These are phyloP conservation scores for Colletotrichum filicis DNA, from an alignment of 2,329 filamentous ascomycete genomes.

Conservation along the genomic window DNA sequence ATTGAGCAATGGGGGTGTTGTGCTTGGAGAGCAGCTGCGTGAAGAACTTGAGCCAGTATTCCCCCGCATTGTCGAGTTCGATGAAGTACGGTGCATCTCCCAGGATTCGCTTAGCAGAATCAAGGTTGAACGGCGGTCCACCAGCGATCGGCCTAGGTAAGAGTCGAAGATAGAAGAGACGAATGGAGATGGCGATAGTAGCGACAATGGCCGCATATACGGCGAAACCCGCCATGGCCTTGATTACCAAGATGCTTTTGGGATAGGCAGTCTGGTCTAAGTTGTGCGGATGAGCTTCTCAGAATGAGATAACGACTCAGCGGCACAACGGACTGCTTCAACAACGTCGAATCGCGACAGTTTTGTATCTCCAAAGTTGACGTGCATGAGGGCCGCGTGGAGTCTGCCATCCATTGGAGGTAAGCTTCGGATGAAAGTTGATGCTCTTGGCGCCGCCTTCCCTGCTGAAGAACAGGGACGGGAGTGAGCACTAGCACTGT, in stretches of 20 bases:
- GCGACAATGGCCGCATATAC: not conserved
- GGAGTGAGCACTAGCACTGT: not conserved
- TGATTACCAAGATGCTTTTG: not conserved
- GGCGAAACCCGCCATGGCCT: not conserved
- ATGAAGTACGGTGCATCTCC: constrained; percentile 3
- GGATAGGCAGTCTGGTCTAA: not conserved
- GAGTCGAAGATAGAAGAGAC: not conserved
- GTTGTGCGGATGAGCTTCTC: no score
- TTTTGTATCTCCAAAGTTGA: not conserved
- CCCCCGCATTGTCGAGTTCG: not conserved
- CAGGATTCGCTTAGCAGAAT: not conserved
- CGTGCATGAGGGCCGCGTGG: not conserved
- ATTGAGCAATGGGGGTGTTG: constrained; percentile 3
- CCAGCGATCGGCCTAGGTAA: not conserved
- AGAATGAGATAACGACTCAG: not conserved
- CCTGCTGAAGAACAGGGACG: not conserved
- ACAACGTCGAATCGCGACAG: not conserved
- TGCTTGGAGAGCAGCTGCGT: not conserved
- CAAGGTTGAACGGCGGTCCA: not conserved
- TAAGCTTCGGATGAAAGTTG: not conserved
- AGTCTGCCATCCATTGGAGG: not conserved
- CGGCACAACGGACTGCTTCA: not conserved
- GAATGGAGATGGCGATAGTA: not conserved
- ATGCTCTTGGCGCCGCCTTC: not conserved
- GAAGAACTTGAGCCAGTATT: constrained; percentile 2